Base-by-base conservation (phyloP, 164 flowering plant species). In the Santalum album region DNA sequence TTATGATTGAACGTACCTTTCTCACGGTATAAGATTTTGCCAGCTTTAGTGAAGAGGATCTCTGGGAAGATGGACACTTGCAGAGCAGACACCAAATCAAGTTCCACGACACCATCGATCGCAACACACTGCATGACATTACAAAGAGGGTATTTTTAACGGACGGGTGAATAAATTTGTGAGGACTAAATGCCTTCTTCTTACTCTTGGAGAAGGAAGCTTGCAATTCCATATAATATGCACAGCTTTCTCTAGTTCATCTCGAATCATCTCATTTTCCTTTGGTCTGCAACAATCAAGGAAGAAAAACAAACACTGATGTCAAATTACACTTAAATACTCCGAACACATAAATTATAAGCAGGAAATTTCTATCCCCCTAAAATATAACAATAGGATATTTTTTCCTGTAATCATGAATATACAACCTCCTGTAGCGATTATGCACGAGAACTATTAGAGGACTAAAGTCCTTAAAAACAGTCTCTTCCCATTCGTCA, bases 141-240 rank as follows among this genome's bases (percentile, higher is more conserved):
- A 12, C 3, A 24, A 10, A 45, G 21, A 19, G 19, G 7, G n/a
- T 9, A 20, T 36, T 1, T 36, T 48, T 25, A 29, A 6, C 12
- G 36, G 18, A 5, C 29, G 35, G 12, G 20, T 12, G 21, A n/a
- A 54, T 26, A 55, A 7, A 19, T 43, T 18, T 39, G 16, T 14
- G 21, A 54, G 18, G 45, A 25, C 4, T 18, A 42, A 49, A 65
- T 29, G 46, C 48, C n/a, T 4, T 55, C 46, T 18, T 49, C 87
- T 72, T 68, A 90, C 98, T 56, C 99, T 78, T 18, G 97, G 96
- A 2, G 95, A 87, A 68, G 99, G 99, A 56, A 89, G 71, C 59
- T 84, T 67, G 61, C 91, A 85, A 64, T 87, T 82, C 96, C 99
- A 92, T 54, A 92, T 89, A 40, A 92, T 78, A 25, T 85, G 79